These are phyloP conservation scores for Cucumis hystrix DNA, from an alignment of 306 rosid genomes.

Conservation along the genomic window DNA sequence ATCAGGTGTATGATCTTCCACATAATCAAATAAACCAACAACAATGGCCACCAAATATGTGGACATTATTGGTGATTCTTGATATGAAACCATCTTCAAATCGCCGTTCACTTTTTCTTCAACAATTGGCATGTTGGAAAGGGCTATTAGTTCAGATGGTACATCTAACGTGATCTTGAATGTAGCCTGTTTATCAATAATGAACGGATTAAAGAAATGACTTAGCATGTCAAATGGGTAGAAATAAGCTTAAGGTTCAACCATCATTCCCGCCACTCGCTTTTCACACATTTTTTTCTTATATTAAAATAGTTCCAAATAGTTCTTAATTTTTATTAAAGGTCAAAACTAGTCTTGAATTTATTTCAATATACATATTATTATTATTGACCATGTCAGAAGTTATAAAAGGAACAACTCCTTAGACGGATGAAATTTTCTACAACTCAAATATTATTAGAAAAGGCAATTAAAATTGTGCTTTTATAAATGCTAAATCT, in stretches of 20 bases:
- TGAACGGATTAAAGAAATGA: background rate
- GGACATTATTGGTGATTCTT: constrained; percentile 88
- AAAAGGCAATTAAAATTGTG: background rate
- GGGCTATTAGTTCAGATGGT: constrained; percentile 64
- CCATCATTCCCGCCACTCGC: background rate
- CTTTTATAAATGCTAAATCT: background rate
- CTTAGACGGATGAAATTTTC: background rate
- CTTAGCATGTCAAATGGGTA: background rate
- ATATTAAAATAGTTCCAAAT: background rate
- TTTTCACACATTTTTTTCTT: background rate
- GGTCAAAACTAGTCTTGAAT: background rate
- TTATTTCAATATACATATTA: background rate
- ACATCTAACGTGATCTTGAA: constrained; percentile 83
- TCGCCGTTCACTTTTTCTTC: constrained; percentile 56
- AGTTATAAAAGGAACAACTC: background rate
- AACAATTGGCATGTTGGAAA: constrained; percentile 85
- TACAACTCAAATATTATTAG: background rate
- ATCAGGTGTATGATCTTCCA: constrained; percentile 78
- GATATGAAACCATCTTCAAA: constrained; percentile 51
- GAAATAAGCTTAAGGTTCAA: background rate
- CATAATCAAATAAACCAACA: constrained; percentile 80
- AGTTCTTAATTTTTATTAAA: background rate
- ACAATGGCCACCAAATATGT: constrained; percentile 89
- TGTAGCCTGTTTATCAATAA: constrained; percentile 42
- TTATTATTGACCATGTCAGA: background rate